phyloP scores from a whole-genome alignment of 1,284 basidiomycete genomes.

The Bondarzewia mesenterica region DNA sequence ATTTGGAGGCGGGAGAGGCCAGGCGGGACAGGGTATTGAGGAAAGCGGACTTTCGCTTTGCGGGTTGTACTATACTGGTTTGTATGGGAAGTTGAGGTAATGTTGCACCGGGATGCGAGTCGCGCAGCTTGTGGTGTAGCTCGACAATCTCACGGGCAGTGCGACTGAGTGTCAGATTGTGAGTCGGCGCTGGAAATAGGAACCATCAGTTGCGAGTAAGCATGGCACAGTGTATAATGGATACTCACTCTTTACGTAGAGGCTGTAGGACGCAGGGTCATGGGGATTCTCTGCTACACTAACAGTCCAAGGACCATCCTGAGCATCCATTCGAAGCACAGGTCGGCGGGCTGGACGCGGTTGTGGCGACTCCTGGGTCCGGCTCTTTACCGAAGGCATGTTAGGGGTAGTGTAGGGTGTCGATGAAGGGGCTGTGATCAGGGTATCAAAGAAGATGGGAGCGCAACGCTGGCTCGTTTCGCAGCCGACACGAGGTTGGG shows the following conservation, averaged over 20 bases:
- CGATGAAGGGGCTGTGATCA: not conserved
- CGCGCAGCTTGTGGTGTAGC: slow-evolving; percentile 65
- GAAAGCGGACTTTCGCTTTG: slow-evolving; percentile 74
- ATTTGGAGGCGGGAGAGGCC: slow-evolving; percentile 53
- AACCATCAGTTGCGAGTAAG: slow-evolving; percentile 13
- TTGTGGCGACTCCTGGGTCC: not conserved
- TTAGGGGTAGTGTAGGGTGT: not conserved
- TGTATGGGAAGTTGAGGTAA: slow-evolving; percentile 59
- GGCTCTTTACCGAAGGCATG: not conserved
- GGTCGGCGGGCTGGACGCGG: not conserved
- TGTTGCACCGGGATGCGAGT: slow-evolving; percentile 42
- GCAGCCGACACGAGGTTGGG: no score
- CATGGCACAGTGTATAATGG: slow-evolving; percentile 1
- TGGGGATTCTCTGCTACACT: slow-evolving; percentile 42
- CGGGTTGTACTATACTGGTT: slow-evolving; percentile 39
- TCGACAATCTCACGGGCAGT: slow-evolving; percentile 69
- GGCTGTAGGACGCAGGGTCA: slow-evolving; percentile 29
- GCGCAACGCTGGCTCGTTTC: no score
- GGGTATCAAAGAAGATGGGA: not conserved
- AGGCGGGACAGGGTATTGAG: slow-evolving; percentile 75
- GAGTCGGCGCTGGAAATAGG: slow-evolving; percentile 60
- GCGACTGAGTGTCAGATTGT: slow-evolving; percentile 81
- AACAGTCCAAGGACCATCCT: slow-evolving; percentile 45
- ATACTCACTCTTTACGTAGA: slow-evolving; percentile 42
- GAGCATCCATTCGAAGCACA: slow-evolving; percentile 23